Evolutionary conservation across 179 eudicot genomes (phyloP), one percentile per base, ranked within the genome.

Genomic region (Drosera spatulata): DNA sequence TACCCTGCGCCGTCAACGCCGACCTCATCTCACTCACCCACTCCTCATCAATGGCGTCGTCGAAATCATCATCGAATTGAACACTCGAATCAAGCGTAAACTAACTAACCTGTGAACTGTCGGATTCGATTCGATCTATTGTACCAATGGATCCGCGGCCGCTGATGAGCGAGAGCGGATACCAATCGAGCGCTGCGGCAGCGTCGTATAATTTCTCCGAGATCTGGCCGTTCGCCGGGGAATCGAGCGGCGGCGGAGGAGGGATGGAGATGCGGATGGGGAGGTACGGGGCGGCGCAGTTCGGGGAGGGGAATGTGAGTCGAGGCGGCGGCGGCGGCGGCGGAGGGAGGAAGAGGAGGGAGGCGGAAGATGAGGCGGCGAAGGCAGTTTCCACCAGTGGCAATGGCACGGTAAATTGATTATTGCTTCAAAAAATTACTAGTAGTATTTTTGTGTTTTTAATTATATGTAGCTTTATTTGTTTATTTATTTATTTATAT

Each of bases 171-270:
- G 77, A 71, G 47, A 69, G 60, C 39, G 69, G 65, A 10, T 71
- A 61, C 44, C 65, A 60, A 54, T 57, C 79, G 9, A 58, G 60
- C 0, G 57, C 50, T 59, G 41, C 81, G 61, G 13, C 73, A n/a
- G n/a, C n/a, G 58, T 48, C 80, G 75, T 85, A 68, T 59, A 81
- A 66, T 62, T 61, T 76, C 43, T 67, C 85, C 40, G 95, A 90
- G 97, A 87, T 90, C 93, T 90, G 95, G 97, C 95, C 79, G 41
- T 76, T 82, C 62, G 71, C 80, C 15, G 73, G 22, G 10, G 54
- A 41, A 51, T 44, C 59, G 22, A n/a, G 50, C n/a, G 76, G 63
- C 44, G 51, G 52, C 9, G 70, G 63, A 1, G 60, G n/a, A n/a
- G n/a, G n/a, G n/a, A n/a, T 71, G 52, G 79, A 61, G 58, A 61